Percentiles rank a stretch among this genome's conserved stretches.
Conservation (phyloP, 2,329 filamentous ascomycete species). For the Gliomastix tumulicola region DNA sequence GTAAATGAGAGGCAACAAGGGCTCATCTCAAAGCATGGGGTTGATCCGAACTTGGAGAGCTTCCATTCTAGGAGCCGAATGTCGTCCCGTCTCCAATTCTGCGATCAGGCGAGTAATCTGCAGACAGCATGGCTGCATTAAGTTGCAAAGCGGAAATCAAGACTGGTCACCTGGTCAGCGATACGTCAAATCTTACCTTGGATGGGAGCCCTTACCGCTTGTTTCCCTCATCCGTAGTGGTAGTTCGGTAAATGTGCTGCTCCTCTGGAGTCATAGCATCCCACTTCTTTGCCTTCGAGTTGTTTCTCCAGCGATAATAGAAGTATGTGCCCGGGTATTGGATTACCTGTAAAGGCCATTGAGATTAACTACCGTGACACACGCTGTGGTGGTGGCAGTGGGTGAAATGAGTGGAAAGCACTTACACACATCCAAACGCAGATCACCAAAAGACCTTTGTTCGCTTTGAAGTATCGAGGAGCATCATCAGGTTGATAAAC, state of each 20-base stretch:
- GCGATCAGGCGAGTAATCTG: too few species aligned
- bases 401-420: conserved; percentile 4
- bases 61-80: too few species aligned
- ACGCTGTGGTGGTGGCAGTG: too few species aligned
- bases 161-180: not conserved
- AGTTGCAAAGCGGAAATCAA: conserved; percentile 6
- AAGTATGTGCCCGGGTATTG: conserved; percentile 28
- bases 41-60: too few species aligned
- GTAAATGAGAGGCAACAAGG: too few species aligned
- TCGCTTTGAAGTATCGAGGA: conserved; percentile 28
- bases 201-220: conserved; percentile 2
- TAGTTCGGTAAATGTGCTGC: conserved; percentile 32
- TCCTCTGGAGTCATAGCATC: conserved; percentile 29
- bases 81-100: too few species aligned
- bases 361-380: not conserved
- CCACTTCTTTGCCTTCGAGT: conserved; percentile 26
- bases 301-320: conserved; percentile 30
- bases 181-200: not conserved
- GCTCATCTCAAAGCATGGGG: too few species aligned
- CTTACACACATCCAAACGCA: conserved; percentile 31
- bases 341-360: conserved; percentile 13
- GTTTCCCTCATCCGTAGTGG: conserved; percentile 25
- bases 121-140: too few species aligned
- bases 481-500: conserved; percentile 25
- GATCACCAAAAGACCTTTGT: conserved; percentile 25